phyloP scores from a whole-genome alignment of 2,329 filamentous ascomycete species.

The Penicillium sp. region DNA sequence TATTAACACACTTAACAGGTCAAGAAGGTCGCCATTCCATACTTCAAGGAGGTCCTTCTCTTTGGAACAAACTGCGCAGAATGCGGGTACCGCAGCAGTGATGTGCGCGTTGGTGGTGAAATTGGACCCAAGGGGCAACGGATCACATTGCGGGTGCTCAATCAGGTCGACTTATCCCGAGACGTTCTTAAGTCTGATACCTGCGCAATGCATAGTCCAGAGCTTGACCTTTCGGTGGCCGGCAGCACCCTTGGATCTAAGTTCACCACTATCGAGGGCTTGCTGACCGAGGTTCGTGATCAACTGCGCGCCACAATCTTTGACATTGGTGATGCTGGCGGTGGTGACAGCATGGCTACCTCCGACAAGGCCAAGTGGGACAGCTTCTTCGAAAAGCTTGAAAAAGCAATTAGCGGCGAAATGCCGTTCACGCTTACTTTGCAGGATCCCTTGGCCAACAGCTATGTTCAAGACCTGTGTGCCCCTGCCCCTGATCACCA shows the following conservation, averaged over 20 bases:
- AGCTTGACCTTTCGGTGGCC: slow-evolving; percentile 80
- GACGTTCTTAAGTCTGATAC: slow-evolving; percentile 97
- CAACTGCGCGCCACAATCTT: slow-evolving; percentile 87
- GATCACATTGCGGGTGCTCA: slow-evolving; percentile 70
- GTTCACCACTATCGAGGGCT: slow-evolving; percentile 93
- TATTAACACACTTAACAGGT: background rate
- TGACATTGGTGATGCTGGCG: slow-evolving; percentile 57
- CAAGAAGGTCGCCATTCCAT: slow-evolving; percentile 95
- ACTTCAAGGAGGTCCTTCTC: slow-evolving; percentile 95
- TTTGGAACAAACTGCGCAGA: slow-evolving; percentile 81
- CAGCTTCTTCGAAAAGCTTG: slow-evolving; percentile 70
- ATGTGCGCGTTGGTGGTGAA: slow-evolving; percentile 94
- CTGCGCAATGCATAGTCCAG: slow-evolving; percentile 77
- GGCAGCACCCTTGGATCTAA: slow-evolving; percentile 67
- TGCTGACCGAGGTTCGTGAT: slow-evolving; percentile 84
- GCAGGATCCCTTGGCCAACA: slow-evolving; percentile 82
- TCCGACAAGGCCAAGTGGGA: slow-evolving; percentile 68
- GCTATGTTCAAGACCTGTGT: slow-evolving; percentile 82
- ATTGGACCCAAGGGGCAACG: slow-evolving; percentile 79
- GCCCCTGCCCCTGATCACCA: slow-evolving; percentile 77
- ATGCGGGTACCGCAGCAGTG: slow-evolving; percentile 91
- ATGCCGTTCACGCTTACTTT: slow-evolving; percentile 76
- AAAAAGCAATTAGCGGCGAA: slow-evolving; percentile 71
- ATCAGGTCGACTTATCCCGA: slow-evolving; percentile 67
- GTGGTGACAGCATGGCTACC: slow-evolving; percentile 70